phyloP scores from a whole-genome alignment of 1,284 basidiomycete genomes.

The Heterobasidion parviporum region DNA sequence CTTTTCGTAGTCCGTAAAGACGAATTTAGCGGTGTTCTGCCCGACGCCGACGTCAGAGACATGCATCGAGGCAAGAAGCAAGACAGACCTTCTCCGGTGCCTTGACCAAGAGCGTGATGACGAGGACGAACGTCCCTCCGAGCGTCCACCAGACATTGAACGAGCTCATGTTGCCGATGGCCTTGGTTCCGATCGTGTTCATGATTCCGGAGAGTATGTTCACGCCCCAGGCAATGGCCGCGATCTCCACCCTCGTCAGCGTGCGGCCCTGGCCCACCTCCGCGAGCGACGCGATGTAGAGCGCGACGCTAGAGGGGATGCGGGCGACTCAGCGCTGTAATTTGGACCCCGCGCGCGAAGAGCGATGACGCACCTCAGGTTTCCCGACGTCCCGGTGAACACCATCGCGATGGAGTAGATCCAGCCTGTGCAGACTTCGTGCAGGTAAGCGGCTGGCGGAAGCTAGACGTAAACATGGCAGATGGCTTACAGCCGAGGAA shows the following conservation, averaged over 20 bases:
- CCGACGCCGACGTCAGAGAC: not conserved
- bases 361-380: slow-evolving; percentile 32
- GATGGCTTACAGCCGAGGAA: slow-evolving; percentile 41
- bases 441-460: no score
- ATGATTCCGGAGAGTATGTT: slow-evolving; percentile 47
- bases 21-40: slow-evolving; percentile 45
- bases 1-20: slow-evolving; percentile 55
- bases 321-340: no score
- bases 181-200: slow-evolving; percentile 46
- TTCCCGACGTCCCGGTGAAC: slow-evolving; percentile 54
- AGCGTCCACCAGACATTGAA: slow-evolving; percentile 59
- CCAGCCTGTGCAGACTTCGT: slow-evolving; percentile 45
- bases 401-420: slow-evolving; percentile 56
- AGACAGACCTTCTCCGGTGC: slow-evolving; percentile 40
- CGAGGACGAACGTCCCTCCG: slow-evolving; percentile 49
- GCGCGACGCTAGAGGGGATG: slow-evolving; percentile 31
- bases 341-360: no score
- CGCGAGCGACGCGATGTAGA: slow-evolving; percentile 46
- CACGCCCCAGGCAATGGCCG: slow-evolving; percentile 49
- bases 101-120: slow-evolving; percentile 47
- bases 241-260: slow-evolving; percentile 41
- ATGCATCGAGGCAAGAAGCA: not conserved
- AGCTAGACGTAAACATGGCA: slow-evolving; percentile 1
- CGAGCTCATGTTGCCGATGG: slow-evolving; percentile 46
- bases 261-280: slow-evolving; percentile 40